Conservation (phyloP, 2,329 filamentous ascomycete species). For the Colletotrichum simmondsii region DNA sequence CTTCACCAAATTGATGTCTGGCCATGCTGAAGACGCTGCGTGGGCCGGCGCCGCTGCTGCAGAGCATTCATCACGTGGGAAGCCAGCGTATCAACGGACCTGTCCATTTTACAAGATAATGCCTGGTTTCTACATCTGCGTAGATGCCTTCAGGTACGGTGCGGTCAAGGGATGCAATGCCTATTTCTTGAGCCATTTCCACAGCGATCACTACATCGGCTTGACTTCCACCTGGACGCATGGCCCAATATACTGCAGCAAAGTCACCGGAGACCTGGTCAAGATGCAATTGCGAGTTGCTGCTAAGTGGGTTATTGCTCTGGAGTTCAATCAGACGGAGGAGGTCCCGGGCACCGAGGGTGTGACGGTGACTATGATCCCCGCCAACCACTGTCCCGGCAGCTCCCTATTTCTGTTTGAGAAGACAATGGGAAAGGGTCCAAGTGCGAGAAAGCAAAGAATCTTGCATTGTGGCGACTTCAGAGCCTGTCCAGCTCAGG, state of each 20-base stretch:
- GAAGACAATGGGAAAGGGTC: conserved; percentile 73
- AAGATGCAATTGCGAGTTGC: conserved; percentile 87
- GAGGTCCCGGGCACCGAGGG: conserved; percentile 86
- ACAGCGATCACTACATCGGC: conserved; percentile 97
- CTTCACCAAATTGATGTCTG: conserved; percentile 93
- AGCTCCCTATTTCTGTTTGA: conserved; percentile 95
- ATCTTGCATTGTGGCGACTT: conserved; percentile 98
- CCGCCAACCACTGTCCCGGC: conserved; percentile 95
- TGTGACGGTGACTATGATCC: conserved; percentile 91
- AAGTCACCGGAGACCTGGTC: conserved; percentile 89
- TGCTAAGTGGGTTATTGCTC: conserved; percentile 82
- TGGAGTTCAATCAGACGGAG: conserved; percentile 85
- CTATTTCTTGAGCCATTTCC: conserved; percentile 97
- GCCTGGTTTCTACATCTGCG: conserved; percentile 90
- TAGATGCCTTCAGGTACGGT: conserved; percentile 96
- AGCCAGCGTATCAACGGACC: conserved; percentile 86
- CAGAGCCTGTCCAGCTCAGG: conserved; percentile 85
- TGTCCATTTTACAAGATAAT: conserved; percentile 99
- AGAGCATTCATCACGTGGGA: conserved; percentile 82
- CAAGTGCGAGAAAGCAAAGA: conserved; percentile 73
- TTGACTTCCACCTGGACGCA: conserved; percentile 89
- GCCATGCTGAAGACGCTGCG: conserved; percentile 87
- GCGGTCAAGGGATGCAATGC: conserved; percentile 91
- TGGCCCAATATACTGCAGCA: conserved; percentile 96
- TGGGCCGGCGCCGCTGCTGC: conserved; percentile 89